A percentile compares a stretch with the other conserved stretches of the same genome.
Evolutionary conservation across 495 filamentous ascomycete genomes (phyloP).

Genomic region (Podospora comata): DNA sequence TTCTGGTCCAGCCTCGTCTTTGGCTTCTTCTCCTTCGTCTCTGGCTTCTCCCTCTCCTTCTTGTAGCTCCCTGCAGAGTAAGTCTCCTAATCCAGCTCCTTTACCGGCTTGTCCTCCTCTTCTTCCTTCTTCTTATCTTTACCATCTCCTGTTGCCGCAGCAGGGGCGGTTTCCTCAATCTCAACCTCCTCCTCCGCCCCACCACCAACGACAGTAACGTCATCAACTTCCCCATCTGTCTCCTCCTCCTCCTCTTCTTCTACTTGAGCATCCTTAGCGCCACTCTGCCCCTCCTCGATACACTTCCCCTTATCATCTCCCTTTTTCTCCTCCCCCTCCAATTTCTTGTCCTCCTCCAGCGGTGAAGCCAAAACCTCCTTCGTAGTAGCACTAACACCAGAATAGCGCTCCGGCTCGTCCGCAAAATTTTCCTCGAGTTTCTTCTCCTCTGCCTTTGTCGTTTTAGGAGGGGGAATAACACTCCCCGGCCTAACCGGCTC

Average conservation of each 20-base stretch:
- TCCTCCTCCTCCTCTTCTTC: not conserved
- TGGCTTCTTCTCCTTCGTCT: not conserved
- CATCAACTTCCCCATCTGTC: not conserved
- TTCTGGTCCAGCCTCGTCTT: not conserved
- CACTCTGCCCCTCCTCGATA: constrained; percentile 10
- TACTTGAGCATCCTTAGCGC: not conserved
- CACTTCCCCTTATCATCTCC: constrained; percentile 23
- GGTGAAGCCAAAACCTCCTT: not conserved
- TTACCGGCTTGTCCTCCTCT: not conserved
- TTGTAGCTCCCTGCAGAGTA: not conserved
- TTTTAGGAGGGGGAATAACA: constrained; percentile 25
- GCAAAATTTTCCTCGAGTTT: not conserved
- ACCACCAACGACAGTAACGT: not conserved
- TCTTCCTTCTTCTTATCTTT: constrained; percentile 7
- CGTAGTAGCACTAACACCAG: not conserved
- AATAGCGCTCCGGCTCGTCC: not conserved
- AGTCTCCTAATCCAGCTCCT: not conserved
- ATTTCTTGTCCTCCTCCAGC: not conserved
- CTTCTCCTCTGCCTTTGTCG: not conserved
- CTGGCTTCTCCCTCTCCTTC: not conserved
- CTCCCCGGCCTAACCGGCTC: constrained; percentile 28
- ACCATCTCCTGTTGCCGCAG: not conserved
- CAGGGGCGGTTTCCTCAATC: not conserved
- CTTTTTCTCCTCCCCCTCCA: constrained; percentile 24
- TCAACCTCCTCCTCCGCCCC: not conserved